Evolutionary conservation across 108 stramenopile genomes (phyloP).

Genomic region (Fistulifera pelliculosa): DNA sequence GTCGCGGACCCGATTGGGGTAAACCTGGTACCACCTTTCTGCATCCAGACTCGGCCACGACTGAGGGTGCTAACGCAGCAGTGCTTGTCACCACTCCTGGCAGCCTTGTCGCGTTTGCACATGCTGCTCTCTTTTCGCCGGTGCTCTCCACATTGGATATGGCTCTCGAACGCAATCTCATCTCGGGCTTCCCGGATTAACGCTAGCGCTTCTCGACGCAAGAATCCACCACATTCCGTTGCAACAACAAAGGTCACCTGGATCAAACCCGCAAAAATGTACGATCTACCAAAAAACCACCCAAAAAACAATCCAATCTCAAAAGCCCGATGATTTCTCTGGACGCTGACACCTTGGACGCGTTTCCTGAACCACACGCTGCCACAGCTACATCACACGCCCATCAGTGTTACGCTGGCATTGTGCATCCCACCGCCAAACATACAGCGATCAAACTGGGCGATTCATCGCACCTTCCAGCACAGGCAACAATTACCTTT

Average conservation of each 20-base stretch:
- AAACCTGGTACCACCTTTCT: not conserved
- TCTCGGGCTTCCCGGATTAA: constrained; percentile 6
- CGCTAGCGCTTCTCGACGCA: not conserved
- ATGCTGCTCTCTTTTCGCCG: constrained; percentile 24
- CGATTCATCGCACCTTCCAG: constrained; percentile 17
- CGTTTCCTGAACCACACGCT: not conserved
- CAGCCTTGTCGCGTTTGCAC: constrained; percentile 17
- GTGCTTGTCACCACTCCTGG: not conserved
- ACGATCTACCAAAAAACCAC: constrained; percentile 16
- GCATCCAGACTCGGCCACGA: no score
- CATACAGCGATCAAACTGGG: constrained; percentile 29
- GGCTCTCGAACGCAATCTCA: constrained; percentile 2
- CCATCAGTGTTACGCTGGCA: constrained; percentile 12
- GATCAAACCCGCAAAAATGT: constrained; percentile 9
- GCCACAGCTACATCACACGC: not conserved
- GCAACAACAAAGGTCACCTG: constrained; percentile 22
- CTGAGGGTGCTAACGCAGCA: not conserved
- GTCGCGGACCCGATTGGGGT: no score
- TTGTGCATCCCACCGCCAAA: constrained; percentile 7
- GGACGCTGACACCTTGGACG: not conserved
- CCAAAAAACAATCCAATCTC: no score
- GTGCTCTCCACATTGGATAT: constrained; percentile 8
- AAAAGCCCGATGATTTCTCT: no score
- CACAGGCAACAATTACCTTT: constrained; percentile 20
- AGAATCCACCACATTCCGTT: constrained; percentile 8